Conservation (phyloP, 192 early-diverging fungal genomes). For the Cladochytrium replicatum region DNA sequence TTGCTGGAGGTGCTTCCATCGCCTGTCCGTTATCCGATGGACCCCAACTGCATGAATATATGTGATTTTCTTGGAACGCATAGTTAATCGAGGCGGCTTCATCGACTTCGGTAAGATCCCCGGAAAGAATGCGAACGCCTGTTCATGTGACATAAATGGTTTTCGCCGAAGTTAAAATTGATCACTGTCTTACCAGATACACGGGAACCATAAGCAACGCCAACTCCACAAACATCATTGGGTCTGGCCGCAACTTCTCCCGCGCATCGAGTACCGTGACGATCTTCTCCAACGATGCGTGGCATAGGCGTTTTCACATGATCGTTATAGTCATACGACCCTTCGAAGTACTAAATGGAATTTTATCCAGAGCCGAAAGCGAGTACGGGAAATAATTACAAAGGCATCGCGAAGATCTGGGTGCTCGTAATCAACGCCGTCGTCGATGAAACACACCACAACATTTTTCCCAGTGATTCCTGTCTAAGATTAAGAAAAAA, state of each 20-base stretch:
- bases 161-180: slow-evolving; percentile 6
- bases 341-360: slow-evolving; percentile 44
- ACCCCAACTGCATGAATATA: slow-evolving; percentile 96
- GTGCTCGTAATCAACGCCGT: slow-evolving; percentile 81
- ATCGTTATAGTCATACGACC: slow-evolving; percentile 94
- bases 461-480: slow-evolving; percentile 78
- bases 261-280: slow-evolving; percentile 94
- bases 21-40: slow-evolving; percentile 79
- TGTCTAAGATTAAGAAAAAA: slow-evolving; percentile 7
- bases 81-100: slow-evolving; percentile 88
- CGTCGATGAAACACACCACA: slow-evolving; percentile 88
- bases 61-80: slow-evolving; percentile 76
- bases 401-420: slow-evolving; percentile 81
- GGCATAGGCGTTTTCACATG: slow-evolving; percentile 66
- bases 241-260: slow-evolving; percentile 90
- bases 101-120: slow-evolving; percentile 80
- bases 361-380: not conserved
- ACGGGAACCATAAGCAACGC: slow-evolving; percentile 79
- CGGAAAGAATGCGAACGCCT: slow-evolving; percentile 84
- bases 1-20: slow-evolving; percentile 71
- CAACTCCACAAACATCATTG: slow-evolving; percentile 89
- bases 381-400: slow-evolving; percentile 40
- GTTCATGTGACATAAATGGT: not conserved
- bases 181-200: slow-evolving; percentile 64
- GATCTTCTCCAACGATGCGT: slow-evolving; percentile 54